Base-by-base conservation (phyloP, 2,329 filamentous ascomycete genomes). In the Diplodia mutila region DNA sequence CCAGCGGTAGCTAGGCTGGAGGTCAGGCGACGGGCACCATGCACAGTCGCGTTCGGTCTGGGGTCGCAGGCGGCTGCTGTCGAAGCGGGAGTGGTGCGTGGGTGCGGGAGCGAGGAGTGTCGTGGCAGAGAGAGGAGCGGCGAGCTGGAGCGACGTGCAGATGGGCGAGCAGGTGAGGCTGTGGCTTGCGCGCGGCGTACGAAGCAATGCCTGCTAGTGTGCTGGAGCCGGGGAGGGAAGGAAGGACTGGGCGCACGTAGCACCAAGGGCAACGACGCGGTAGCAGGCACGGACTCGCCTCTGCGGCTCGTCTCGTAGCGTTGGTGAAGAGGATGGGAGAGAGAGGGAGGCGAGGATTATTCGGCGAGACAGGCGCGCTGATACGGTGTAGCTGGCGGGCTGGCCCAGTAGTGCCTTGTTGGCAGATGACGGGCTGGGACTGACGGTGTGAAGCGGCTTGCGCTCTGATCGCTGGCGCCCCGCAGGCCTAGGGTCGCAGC, bases 1-100 rank as follows among this genome's bases (percentile, higher is more conserved):
- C 65, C 65, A 67, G 65, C 65, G 55, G 65, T 67, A 53, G 65
- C 65, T 67, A 54, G 65, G 53, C 65, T 61, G 54, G 48, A 67
- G 32, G 48, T 61, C 65, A 67, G 49, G 34, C 32, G 55, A 27
- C 54, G 65, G 53, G 55, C 65, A 67, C 55, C 65, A 67, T 67
- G 65, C 65, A 67, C 42, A 51, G 59, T 63, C 46, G 59, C 46
- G 23, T 18, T 18, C 12, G 64, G 51, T 37, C 25, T 16, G 4
- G 21, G 32, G n/a, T n/a, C 11, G 29, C 39, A 39, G 39, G 42
- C 52, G 52, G 39, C 42, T 42, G 25, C n/a, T 14, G 52, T 12
- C n/a, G 21, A 23, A 12, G 34, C 39, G 27, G 52, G 8, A 14
- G 16, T 11, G 48, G 21, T 1, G 42, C 27, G 52, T n/a, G 34